Base-by-base conservation (phyloP, 257 asterid genomes). In the Nyctanthes arbortristis region DNA sequence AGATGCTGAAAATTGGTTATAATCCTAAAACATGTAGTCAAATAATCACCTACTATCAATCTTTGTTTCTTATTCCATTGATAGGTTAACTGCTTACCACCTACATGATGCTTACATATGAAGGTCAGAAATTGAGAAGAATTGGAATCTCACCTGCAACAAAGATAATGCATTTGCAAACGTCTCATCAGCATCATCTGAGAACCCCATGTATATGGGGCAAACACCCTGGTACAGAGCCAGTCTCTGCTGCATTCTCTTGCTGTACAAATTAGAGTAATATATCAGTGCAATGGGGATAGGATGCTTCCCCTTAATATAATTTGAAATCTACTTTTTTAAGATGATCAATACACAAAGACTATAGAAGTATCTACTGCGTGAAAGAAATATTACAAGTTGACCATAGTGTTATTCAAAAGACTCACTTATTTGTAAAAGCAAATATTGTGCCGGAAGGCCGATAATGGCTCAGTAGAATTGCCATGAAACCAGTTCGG, bases 391-490 rank as follows among this genome's bases (percentile, higher is more conserved):
- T 43, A 16, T 29, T 2, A 13, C n/a, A 22, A 52, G 24, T 33
- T 52, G 56, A 2, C 25, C 10, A 20, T 36, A 34, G 39, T 25
- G 66, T n/a, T 5, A 12, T 18, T 30, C 33, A 31, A 36, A 3
- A 25, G 69, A 79, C 98, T 85, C 81, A 93, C 99, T 89, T 96
- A 78, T 93, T 89, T 43, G 99, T 93, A 68, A 93, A 93, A 80
- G 99, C 99, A 80, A 81, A 93, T 55, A 93, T 89, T 66, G 99
- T 88, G 84, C 97, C 97, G 71, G 93, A 87, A 72, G 99, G 97
- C 45, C 97, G 90, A 66, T 79, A 93, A 80, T 93, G 99, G 84
- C 99, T 93, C 71, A 93, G 80, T 66, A 91, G 86, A 69, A 91
- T 81, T 31, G 97, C 97, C 99, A 93, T 93, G 86, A 84, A 93